Evolutionary conservation across 305 asterid species (phyloP).

Genomic region (Fraxinus dipetala): DNA sequence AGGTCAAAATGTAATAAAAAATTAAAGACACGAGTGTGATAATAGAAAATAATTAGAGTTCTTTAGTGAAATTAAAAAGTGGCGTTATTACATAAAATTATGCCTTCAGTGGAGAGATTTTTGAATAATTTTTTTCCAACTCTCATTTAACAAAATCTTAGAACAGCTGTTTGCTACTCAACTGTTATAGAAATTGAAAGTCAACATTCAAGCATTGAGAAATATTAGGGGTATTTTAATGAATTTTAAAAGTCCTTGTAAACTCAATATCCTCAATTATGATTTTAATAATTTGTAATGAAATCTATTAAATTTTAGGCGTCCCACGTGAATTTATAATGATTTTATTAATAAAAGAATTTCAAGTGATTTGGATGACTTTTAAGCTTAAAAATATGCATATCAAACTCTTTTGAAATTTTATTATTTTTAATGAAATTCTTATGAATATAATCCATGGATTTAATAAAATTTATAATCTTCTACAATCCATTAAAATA

Average conservation of each 20-base stretch:
- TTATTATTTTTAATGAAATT: too few relatives aligned
- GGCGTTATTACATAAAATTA: too few relatives aligned
- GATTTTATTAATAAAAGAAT: too few relatives aligned
- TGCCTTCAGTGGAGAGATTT: too few relatives aligned
- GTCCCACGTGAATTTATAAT: neutral
- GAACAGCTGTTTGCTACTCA: neutral
- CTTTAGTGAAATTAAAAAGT: neutral
- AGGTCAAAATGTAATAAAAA: neutral
- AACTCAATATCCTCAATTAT: neutral
- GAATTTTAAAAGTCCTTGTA: too few relatives aligned
- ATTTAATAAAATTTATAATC: too few relatives aligned
- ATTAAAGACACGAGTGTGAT: neutral
- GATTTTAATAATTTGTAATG: neutral
- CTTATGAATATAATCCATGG: too few relatives aligned
- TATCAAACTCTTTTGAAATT: neutral
- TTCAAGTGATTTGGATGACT: neutral
- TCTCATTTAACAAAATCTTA: neutral
- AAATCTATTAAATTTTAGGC: neutral
- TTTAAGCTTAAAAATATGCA: neutral
- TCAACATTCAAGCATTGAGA: neutral
- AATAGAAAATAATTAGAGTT: neutral
- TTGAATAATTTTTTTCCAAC: too few relatives aligned
- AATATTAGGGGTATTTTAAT: too few relatives aligned
- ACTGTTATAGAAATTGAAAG: neutral
- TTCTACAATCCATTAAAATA: too few relatives aligned